Base-by-base conservation (phyloP, 2,329 filamentous ascomycete genomes). In the Amauroascus verrucosus region DNA sequence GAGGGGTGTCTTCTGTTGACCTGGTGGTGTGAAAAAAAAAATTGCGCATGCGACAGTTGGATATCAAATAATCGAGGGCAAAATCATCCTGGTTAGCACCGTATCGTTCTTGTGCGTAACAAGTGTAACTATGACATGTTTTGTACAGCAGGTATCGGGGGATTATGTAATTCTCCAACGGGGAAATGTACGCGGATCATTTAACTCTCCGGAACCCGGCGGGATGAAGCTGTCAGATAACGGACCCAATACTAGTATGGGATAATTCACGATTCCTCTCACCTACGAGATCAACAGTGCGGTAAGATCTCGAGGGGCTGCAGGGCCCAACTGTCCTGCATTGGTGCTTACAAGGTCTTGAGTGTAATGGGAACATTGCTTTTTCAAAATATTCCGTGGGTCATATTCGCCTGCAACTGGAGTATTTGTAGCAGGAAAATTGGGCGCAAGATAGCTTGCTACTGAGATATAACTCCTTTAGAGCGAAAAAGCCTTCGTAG, bases 41-140 rank as follows among this genome's bases (percentile, higher is more conserved):
- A 49, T 30, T 40, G 47, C 47, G 20, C 47, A 49, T 40, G 47
- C 47, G 47, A 49, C 33, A 28, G 47, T 41, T 49, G 33, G 47
- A 30, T 6, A 41, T 30, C 11, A 49, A 41, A 40, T 40, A 24
- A 35, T 26, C 13, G 45, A 38, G 33, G 32, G 32, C 32, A 43
- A 43, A 43, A 8, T 20, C 2, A 26, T 24, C 40, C 40, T 26
- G 3, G 37, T 20, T 48, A 24, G 46, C 46, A 24, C 18, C 18
- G 46, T 48, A 48, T 48, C 30, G 33, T 35, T 32, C 45, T 48
- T 48, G 45, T 48, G 45, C 18, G 45, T 48, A 35, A 13, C 26
- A 2, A 13, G n/a, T 9, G 44, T 24, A 49, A 49, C 47, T 13
- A 30, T 49, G 35, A 40, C 35, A 49, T 20, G 33, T 6, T 22